Evolutionary conservation across 2,329 filamentous ascomycete genomes (phyloP), one percentile per base, ranked within the genome.

Genomic region (Orbilia ellipsospora): DNA sequence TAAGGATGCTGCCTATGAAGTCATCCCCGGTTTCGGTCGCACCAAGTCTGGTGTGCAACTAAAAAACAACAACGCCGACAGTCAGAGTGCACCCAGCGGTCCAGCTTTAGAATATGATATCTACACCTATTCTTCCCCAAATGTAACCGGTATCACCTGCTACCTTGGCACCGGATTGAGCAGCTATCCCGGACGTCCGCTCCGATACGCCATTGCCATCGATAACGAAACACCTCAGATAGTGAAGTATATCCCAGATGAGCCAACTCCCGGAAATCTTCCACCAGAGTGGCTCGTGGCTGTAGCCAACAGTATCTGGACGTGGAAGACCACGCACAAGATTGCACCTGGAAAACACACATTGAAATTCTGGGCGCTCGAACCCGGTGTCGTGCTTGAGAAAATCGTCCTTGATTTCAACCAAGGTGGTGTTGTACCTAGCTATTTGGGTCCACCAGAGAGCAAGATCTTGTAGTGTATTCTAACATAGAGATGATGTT

Each of bases 81-180:
- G 87, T 15, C 84, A 88, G 40, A 82, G 83, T 1, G 80, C 85
- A 0, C 83, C 84, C 10, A 86, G 84, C 0, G 78, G 78, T 13
- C 88, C 88, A 0, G 85, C 85, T 3, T 83, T 90, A 7, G 85
- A 88, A 77, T 91, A 90, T 80, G 83, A 86, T 62, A 79, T 90
- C 70, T 90, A 88, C 81, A 83, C 88, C 12, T 90, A 89, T 82
- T 87, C 85, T 51, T 84, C 85, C 68, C 80, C 81, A 18, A 80
- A 84, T 4, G 82, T 82, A 15, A 81, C 80, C 52, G 84, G 84
- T 77, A 81, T 84, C 0, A 85, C 85, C 0, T 82, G 88, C 1
- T 85, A 84, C 80, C 82, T 89, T 72, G 82, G 82, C 0, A 81
- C 83, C 2, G 82, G 84, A 0, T 82, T 87, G 3, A 87, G 88